phyloP scores from a whole-genome alignment of 441 rosid genomes.

The Croton laevigatus region DNA sequence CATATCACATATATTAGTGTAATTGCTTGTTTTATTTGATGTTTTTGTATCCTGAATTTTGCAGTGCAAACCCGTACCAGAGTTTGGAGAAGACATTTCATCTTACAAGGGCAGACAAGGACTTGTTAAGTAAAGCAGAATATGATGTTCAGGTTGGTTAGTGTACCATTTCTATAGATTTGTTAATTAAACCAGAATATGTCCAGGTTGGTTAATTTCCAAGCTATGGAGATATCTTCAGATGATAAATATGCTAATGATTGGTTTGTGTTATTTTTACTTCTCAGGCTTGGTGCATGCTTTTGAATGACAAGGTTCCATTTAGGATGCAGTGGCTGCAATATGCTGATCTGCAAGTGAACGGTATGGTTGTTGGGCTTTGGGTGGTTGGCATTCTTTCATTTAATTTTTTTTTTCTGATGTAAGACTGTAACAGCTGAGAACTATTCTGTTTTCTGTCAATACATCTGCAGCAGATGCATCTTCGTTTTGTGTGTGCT shows the following conservation, averaged over 20 bases:
- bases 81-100: conserved; percentile 74
- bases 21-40: conserved; percentile 13
- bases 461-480: not conserved
- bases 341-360: conserved; percentile 82
- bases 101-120: conserved; percentile 73
- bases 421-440: not conserved
- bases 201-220: conserved; percentile 68
- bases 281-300: conserved; percentile 97
- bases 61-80: conserved; percentile 73
- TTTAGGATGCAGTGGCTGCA: conserved; percentile 99
- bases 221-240: conserved; percentile 1
- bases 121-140: conserved; percentile 63
- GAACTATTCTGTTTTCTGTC: not conserved
- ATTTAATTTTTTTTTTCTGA: not conserved
- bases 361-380: conserved; percentile 61
- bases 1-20: not conserved
- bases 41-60: conserved; percentile 25
- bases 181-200: conserved; percentile 48
- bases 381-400: conserved; percentile 13
- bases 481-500: too few species aligned
- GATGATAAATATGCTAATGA: conserved; percentile 22
- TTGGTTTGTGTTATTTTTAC: conserved; percentile 20
- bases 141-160: conserved; percentile 83
- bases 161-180: conserved; percentile 1
- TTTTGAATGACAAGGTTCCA: conserved; percentile 91